These are phyloP conservation scores for Tulasnella sp. DNA, from an alignment of 768 basidiomycete species.

Conservation along the genomic window DNA sequence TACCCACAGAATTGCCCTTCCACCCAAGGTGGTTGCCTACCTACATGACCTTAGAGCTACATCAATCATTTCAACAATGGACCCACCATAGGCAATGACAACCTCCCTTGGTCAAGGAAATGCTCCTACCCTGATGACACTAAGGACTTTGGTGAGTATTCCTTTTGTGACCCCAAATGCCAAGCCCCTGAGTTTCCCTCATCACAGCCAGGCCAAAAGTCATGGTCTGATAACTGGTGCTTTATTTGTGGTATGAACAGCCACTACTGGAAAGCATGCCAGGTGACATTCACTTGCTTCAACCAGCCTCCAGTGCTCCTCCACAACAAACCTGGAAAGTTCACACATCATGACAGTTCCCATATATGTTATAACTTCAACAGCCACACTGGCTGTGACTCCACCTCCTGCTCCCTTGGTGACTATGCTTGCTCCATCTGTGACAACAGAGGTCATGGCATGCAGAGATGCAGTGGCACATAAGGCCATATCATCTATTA, in stretches of 20 bases:
- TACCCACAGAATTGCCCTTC: neutral
- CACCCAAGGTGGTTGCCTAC: neutral
- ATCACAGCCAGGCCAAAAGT: too few species aligned
- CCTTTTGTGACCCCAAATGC: too few species aligned
- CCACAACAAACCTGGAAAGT: neutral
- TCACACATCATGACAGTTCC: neutral
- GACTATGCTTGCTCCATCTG: neutral
- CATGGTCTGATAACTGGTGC: neutral
- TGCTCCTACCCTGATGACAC: too few species aligned
- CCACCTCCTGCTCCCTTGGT: neutral
- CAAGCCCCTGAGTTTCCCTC: too few species aligned
- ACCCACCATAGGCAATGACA: too few species aligned
- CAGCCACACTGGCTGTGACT: neutral
- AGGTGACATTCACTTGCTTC: neutral
- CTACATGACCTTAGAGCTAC: neutral
- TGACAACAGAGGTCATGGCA: neutral
- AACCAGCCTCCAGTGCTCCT: neutral
- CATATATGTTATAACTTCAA: neutral
- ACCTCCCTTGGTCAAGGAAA: too few species aligned
- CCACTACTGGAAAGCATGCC: neutral
- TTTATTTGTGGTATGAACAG: neutral
- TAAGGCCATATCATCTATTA: neutral
- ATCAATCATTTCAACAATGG: neutral
- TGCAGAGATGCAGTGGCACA: neutral
- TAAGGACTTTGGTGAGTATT: too few species aligned